Conservation (phyloP, 768 basidiomycete genomes). For the Ramaria sp. region DNA sequence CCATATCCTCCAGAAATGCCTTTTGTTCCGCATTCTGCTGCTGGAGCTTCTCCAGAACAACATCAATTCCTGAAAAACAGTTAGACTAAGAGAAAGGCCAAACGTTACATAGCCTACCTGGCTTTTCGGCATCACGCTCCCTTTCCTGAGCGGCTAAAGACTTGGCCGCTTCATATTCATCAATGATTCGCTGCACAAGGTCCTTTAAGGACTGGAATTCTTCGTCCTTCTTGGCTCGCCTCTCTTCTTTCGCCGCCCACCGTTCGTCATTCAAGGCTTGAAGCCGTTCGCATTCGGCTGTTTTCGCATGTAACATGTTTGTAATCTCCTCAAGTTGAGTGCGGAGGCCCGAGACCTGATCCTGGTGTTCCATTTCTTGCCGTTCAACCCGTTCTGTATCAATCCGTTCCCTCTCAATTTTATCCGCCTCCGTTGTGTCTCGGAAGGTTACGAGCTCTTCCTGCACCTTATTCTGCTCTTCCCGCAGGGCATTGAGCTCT, state of each 20-base stretch:
- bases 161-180: slow-evolving; percentile 44
- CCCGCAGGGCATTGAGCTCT: slow-evolving; percentile 6
- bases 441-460: slow-evolving; percentile 8
- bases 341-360: slow-evolving; percentile 50
- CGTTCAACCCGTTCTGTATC: slow-evolving; percentile 54
- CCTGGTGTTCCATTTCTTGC: slow-evolving; percentile 44
- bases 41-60: slow-evolving; percentile 46
- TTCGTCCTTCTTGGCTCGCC: slow-evolving; percentile 49
- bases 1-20: slow-evolving; percentile 39
- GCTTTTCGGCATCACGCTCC: slow-evolving; percentile 40
- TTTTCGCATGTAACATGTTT: slow-evolving; percentile 59
- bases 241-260: slow-evolving; percentile 49
- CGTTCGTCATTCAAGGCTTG: slow-evolving; percentile 48
- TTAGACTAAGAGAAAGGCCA: not conserved
- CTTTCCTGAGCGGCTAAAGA: slow-evolving; percentile 42
- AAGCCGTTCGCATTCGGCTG: slow-evolving; percentile 48
- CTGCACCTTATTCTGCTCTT: slow-evolving; percentile 1
- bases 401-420: slow-evolving; percentile 51
- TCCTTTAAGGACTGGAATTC: slow-evolving; percentile 47
- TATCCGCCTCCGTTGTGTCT: slow-evolving; percentile 1
- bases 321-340: slow-evolving; percentile 62
- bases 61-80: slow-evolving; percentile 39
- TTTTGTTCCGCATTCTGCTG: slow-evolving; percentile 51
- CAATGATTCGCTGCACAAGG: slow-evolving; percentile 48
- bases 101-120: slow-evolving; percentile 32